phyloP scores from a whole-genome alignment of 257 asterid genomes.

The Hygrophila difformis region DNA sequence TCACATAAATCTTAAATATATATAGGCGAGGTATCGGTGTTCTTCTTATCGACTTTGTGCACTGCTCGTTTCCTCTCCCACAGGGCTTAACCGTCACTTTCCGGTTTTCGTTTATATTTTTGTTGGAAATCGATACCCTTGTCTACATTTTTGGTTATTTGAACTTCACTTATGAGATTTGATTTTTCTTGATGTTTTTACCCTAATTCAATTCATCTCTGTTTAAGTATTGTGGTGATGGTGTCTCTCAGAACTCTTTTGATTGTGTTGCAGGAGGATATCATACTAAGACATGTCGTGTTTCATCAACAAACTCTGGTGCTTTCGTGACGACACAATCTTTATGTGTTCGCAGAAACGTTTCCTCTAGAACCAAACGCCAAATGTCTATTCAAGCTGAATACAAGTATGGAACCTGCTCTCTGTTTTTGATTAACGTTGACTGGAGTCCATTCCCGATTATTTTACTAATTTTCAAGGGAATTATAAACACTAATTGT shows the following conservation, averaged over 20 bases:
- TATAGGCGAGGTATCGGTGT: no score
- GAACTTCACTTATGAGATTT: neutral
- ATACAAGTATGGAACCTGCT: conserved; percentile 33
- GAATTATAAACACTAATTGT: neutral
- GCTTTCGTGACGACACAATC: conserved; percentile 35
- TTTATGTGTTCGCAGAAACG: conserved; percentile 23
- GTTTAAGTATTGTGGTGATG: neutral
- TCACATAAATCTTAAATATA: neutral
- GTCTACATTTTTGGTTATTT: neutral
- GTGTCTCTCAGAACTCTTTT: neutral
- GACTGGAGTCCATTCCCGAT: neutral
- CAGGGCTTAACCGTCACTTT: neutral
- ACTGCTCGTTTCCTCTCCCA: no score
- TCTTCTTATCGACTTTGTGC: no score
- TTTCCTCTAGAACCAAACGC: conserved; percentile 20
- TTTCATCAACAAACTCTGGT: conserved; percentile 29
- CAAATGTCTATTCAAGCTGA: conserved; percentile 43
- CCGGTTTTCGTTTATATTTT: neutral
- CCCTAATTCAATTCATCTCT: conserved; percentile 2
- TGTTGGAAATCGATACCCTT: neutral
- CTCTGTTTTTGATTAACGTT: neutral
- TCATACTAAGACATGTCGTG: conserved; percentile 23
- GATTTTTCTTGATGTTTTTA: neutral
- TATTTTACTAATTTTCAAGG: neutral
- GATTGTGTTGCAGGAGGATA: conserved; percentile 37